These are phyloP conservation scores for Colletotrichum sansevieriae DNA, from an alignment of 2,329 filamentous ascomycete genomes.

Conservation along the genomic window DNA sequence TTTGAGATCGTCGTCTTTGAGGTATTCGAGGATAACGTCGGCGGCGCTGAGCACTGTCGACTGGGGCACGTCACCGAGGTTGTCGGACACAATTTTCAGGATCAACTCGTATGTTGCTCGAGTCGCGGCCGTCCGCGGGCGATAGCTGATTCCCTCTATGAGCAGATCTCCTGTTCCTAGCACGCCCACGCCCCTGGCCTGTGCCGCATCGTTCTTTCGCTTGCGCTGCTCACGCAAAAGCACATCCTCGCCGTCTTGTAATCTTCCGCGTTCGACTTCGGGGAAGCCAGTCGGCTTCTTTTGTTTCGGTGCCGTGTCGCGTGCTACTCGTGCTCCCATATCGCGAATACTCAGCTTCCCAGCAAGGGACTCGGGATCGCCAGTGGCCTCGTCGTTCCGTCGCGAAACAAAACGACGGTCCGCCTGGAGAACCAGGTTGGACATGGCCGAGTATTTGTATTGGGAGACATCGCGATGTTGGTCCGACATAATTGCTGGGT, in stretches of 20 bases:
- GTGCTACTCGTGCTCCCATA: slow-evolving; percentile 89
- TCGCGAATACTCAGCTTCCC: slow-evolving; percentile 93
- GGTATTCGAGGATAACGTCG: slow-evolving; percentile 88
- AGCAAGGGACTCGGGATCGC: slow-evolving; percentile 96
- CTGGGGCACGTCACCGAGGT: slow-evolving; percentile 92
- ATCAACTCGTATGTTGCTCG: slow-evolving; percentile 95
- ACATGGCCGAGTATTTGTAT: slow-evolving; percentile 99
- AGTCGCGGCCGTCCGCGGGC: slow-evolving; percentile 90
- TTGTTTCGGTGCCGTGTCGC: slow-evolving; percentile 83
- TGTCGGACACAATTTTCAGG: slow-evolving; percentile 87
- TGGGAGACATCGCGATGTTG: slow-evolving; percentile 88
- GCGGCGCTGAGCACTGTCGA: slow-evolving; percentile 94
- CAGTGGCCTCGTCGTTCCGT: slow-evolving; percentile 93
- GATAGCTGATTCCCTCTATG: slow-evolving; percentile 92
- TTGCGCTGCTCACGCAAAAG: slow-evolving; percentile 88
- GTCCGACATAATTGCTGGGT: slow-evolving; percentile 74
- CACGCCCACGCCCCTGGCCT: slow-evolving; percentile 80
- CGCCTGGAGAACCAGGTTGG: slow-evolving; percentile 99
- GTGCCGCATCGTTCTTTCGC: slow-evolving; percentile 79
- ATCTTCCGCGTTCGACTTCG: slow-evolving; percentile 79
- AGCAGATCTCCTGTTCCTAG: slow-evolving; percentile 86
- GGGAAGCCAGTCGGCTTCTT: slow-evolving; percentile 79
- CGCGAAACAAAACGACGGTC: slow-evolving; percentile 95
- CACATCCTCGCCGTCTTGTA: slow-evolving; percentile 86
- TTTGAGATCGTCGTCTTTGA: slow-evolving; percentile 96